Conservation (phyloP, 164 flowering plant species). For the Paratinospora sagittata region DNA sequence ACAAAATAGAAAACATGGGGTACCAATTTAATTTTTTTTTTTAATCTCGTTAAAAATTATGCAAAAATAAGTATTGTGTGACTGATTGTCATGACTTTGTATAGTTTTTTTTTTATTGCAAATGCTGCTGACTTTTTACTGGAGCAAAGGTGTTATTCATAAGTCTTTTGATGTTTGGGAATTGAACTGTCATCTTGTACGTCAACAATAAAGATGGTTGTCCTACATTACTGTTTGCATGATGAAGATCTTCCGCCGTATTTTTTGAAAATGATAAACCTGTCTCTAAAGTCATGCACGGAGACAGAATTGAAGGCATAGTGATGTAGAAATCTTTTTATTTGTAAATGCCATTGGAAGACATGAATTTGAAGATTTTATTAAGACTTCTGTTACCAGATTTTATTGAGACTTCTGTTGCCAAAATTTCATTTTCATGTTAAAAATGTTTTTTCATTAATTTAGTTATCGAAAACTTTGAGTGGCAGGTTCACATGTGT, state of each 20-base stretch:
- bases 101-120: background rate
- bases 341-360: background rate
- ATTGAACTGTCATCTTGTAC: background rate
- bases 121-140: background rate
- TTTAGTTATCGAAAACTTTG: slow-evolving; percentile 15
- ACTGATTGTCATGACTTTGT: background rate
- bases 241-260: background rate
- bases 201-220: background rate
- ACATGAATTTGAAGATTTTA: background rate
- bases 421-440: background rate
- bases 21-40: too few relatives aligned
- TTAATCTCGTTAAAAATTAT: too few relatives aligned
- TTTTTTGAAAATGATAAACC: background rate
- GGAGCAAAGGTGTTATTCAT: background rate
- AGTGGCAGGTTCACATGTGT: slow-evolving; percentile 85
- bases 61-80: too few relatives aligned
- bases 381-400: background rate
- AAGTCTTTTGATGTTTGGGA: background rate
- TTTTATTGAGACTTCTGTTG: background rate
- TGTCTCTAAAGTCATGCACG: background rate
- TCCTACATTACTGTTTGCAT: background rate
- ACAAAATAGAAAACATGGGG: too few relatives aligned
- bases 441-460: background rate
- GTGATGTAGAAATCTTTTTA: background rate
- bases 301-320: background rate